A percentile compares a stretch with the other conserved stretches of the same genome.
phyloP scores from a whole-genome alignment of 805 yeast genomes.

The Yarrowia hollandica region DNA sequence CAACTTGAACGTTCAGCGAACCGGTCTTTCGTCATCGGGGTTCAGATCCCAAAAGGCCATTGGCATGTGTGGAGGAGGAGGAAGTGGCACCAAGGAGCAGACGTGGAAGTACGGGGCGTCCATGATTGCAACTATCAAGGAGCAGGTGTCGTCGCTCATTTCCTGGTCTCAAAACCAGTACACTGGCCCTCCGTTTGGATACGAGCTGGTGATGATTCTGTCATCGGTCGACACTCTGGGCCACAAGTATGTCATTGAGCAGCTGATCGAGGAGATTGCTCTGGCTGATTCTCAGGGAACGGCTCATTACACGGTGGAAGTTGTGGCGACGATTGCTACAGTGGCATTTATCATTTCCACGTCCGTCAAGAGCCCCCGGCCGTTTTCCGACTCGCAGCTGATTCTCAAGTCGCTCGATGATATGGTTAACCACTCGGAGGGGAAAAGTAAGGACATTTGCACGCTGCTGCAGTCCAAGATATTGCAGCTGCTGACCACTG shows the following conservation, averaged over 20 bases:
- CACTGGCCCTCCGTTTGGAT: conserved; percentile 35
- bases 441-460: not conserved
- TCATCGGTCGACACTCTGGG: conserved; percentile 35
- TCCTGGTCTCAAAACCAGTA: conserved; percentile 36
- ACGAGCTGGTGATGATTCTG: conserved; percentile 30
- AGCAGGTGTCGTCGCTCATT: conserved; percentile 32
- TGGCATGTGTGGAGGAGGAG: conserved; percentile 26
- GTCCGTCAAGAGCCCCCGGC: conserved; percentile 1
- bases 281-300: conserved; percentile 35
- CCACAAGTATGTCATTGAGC: conserved; percentile 31
- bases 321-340: conserved; percentile 33
- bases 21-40: conserved; percentile 4
- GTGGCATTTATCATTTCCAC: conserved; percentile 29
- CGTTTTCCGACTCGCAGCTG: conserved; percentile 22
- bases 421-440: conserved; percentile 1
- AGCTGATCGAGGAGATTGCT: conserved; percentile 36
- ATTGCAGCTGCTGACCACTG: conserved; percentile 4
- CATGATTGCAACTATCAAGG: conserved; percentile 33
- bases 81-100: conserved; percentile 4
- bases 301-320: conserved; percentile 34
- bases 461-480: conserved; percentile 9
- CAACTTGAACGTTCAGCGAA: conserved; percentile 13
- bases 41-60: conserved; percentile 13
- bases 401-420: conserved; percentile 1
- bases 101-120: conserved; percentile 18